Evolutionary conservation across 1,284 basidiomycete species (phyloP).

Genomic region (Leccinum griseonigrum): DNA sequence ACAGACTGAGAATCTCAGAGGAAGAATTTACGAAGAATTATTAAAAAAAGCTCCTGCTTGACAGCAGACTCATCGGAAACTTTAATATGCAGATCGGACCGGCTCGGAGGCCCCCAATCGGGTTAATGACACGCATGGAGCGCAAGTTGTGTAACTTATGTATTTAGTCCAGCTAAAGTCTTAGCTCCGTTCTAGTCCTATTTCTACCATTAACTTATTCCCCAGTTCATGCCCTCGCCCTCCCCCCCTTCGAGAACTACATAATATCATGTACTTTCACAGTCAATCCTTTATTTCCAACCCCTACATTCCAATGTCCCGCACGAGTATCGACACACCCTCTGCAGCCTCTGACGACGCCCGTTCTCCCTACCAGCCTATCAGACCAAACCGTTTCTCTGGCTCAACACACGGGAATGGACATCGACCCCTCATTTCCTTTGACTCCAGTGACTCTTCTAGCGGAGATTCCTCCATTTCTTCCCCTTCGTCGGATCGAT

Average conservation of each 20-base stretch:
- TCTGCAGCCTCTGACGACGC: not conserved
- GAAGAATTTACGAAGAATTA: no score
- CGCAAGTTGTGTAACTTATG: no score
- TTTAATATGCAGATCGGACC: not conserved
- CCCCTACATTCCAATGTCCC: conserved; percentile 4
- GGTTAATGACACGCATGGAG: not conserved
- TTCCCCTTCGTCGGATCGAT: not conserved
- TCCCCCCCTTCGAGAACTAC: conserved; percentile 2
- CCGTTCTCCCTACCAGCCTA: not conserved
- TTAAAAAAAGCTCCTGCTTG: not conserved
- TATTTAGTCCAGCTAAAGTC: no score
- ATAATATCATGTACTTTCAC: conserved; percentile 8
- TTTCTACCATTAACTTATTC: conserved; percentile 10
- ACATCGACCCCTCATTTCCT: not conserved
- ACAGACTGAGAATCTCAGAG: no score
- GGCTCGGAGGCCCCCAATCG: not conserved
- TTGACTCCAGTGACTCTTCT: conserved; percentile 15
- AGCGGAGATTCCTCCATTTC: conserved; percentile 1
- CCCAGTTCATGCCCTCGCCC: conserved; percentile 5
- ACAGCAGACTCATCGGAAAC: not conserved
- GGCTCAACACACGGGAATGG: not conserved
- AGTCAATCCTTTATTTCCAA: not conserved
- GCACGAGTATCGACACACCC: not conserved
- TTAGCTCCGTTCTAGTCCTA: not conserved
- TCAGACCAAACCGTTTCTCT: not conserved